Percentiles rank a stretch among this genome's conserved stretches.
phyloP scores from a whole-genome alignment of 148 eudicot genomes.

The Cornus controversa region DNA sequence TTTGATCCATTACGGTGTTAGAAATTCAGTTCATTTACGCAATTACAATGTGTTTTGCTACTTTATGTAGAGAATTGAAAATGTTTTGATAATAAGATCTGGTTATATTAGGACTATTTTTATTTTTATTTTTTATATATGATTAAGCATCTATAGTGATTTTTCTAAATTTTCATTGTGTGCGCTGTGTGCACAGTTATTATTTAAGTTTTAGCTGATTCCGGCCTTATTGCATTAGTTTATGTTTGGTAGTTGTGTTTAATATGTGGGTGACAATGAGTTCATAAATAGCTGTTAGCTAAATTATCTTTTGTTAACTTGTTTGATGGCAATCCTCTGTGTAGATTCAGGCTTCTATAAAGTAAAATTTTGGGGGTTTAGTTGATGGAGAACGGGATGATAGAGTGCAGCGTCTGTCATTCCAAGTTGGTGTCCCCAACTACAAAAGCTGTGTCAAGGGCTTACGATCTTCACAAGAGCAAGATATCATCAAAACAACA shows the following conservation, averaged over 20 bases:
- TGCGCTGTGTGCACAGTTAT: too few relatives aligned
- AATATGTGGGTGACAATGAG: not conserved
- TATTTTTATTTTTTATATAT: too few relatives aligned
- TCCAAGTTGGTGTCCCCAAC: constrained; percentile 65
- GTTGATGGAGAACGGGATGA: constrained; percentile 67
- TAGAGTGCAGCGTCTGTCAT: constrained; percentile 91
- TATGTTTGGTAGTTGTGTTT: constrained; percentile 1
- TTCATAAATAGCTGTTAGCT: not conserved
- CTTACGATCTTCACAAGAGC: constrained; percentile 75
- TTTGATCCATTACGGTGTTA: not conserved
- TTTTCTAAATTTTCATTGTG: not conserved
- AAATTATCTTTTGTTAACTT: not conserved
- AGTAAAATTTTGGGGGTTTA: constrained; percentile 12
- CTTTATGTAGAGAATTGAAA: not conserved
- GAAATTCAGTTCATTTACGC: not conserved
- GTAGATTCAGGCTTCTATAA: not conserved
- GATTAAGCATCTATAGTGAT: not conserved
- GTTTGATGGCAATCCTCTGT: not conserved
- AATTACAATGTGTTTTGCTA: not conserved
- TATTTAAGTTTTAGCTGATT: not conserved
- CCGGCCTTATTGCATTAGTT: not conserved
- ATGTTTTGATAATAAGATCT: not conserved
- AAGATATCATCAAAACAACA: constrained; percentile 85
- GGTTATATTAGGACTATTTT: not conserved
- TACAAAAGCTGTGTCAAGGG: constrained; percentile 64